These are phyloP conservation scores for Cyanodermella asteris DNA, from an alignment of 2,329 filamentous ascomycete species.

Conservation along the genomic window DNA sequence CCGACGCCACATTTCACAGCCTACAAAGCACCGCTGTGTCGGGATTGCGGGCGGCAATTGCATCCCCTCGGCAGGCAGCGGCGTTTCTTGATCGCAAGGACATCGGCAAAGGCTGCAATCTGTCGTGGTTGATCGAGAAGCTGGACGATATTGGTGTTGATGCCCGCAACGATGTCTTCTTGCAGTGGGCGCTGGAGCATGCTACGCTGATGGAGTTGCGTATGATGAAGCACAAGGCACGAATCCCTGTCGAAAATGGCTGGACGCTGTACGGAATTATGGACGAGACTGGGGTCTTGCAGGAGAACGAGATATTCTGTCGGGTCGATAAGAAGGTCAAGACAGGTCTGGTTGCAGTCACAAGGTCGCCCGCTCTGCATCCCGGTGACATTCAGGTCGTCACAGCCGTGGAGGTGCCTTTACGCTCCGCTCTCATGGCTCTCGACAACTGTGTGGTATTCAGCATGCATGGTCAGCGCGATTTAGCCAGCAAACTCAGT, in stretches of 20 bases:
- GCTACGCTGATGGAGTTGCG: conserved; percentile 48
- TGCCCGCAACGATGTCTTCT: conserved; percentile 45
- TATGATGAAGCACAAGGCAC: conserved; percentile 54
- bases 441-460: conserved; percentile 62
- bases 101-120: conserved; percentile 36
- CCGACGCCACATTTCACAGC: conserved; percentile 34
- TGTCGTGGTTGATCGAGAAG: conserved; percentile 40
- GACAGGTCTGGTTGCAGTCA: conserved; percentile 36
- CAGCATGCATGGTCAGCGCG: conserved; percentile 45
- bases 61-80: conserved; percentile 37
- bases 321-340: conserved; percentile 12
- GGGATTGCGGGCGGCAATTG: conserved; percentile 36
- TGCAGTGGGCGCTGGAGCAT: conserved; percentile 49
- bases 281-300: conserved; percentile 52
- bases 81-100: conserved; percentile 40
- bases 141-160: conserved; percentile 36
- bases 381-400: conserved; percentile 58
- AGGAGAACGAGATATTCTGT: conserved; percentile 47
- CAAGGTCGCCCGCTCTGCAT: conserved; percentile 60
- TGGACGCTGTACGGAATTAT: conserved; percentile 66
- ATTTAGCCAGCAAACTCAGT: conserved; percentile 56
- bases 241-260: conserved; percentile 48
- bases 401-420: conserved; percentile 35
- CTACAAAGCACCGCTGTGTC: conserved; percentile 42
- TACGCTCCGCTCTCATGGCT: conserved; percentile 34